A percentile compares a stretch with the other conserved stretches of the same genome.
Conservation (phyloP, 1,139 yeast species). For the Blastobotrys buckinghamii region DNA sequence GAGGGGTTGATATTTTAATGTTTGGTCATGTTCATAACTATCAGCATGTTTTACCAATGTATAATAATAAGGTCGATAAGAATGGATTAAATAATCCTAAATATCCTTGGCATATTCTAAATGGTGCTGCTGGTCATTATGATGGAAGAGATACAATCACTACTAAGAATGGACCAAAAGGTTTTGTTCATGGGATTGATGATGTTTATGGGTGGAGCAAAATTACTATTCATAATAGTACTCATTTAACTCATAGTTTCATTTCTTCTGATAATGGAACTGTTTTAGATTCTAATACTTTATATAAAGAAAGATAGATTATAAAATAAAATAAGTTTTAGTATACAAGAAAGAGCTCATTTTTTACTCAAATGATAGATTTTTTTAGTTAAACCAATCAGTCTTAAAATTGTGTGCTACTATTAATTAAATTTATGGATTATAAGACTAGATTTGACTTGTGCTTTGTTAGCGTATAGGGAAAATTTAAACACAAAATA, state of each 20-base stretch:
- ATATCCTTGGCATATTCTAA: constrained; percentile 30
- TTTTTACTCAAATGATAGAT: too few relatives aligned
- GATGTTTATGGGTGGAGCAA: constrained; percentile 33
- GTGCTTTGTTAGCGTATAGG: too few relatives aligned
- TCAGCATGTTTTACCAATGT: constrained; percentile 26
- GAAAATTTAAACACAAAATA: too few relatives aligned
- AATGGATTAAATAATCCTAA: constrained; percentile 28
- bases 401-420: too few relatives aligned
- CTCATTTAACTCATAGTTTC: constrained; percentile 40
- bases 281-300: constrained; percentile 29
- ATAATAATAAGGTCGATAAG: constrained; percentile 23
- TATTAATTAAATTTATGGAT: too few relatives aligned
- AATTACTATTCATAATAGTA: constrained; percentile 47
- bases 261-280: constrained; percentile 37
- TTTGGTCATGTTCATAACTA: constrained; percentile 31
- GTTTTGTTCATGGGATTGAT: constrained; percentile 9
- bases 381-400: too few relatives aligned
- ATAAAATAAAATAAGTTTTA: too few relatives aligned
- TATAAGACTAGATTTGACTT: too few relatives aligned
- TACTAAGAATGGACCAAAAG: constrained; percentile 8
- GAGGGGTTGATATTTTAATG: constrained; percentile 28
- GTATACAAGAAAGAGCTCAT: too few relatives aligned
- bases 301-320: too few relatives aligned
- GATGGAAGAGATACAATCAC: constrained; percentile 26
- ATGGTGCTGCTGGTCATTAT: constrained; percentile 31